Evolutionary conservation across 176 grass and related monocot species (phyloP), one percentile per base, ranked within the genome.

Genomic region (Guadua angustifolia): DNA sequence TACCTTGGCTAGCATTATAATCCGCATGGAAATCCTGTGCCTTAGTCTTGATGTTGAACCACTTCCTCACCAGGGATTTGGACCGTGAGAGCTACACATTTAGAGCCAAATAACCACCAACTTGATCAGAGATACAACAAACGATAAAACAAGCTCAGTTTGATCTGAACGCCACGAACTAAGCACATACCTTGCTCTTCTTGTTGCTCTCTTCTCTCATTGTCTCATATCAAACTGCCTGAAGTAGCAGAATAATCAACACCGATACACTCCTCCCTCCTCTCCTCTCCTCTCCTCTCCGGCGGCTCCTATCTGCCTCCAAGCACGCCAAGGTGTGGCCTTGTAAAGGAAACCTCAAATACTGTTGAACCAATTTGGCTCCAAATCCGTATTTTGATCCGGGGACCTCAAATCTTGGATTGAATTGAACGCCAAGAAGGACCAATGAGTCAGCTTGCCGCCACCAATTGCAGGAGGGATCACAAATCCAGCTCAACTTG

Each of bases 1-100:
- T 89, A 99, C 96, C 96, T 95, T 70, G 77, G 76, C 63, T 56
- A 26, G 78, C 92, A 81, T 81, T 63, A 62, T 68, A 77, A 75
- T 99, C 93, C 17, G 91, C 91, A 72, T 94, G 87, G 66, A 95
- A 95, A 29, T 99, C 97, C 16, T 95, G 85, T n/a, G 89, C 77
- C 79, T 96, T 95, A 25, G 44, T 86, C 86, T 89, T 95, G 84
- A 99, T 88, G 76, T 99, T 95, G 88, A 99, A 88, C 97, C 91
- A 95, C 87, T 99, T 99, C 87, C 89, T 88, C 38, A 95, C 93
- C 45, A 97, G 81, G 18, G 93, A 93, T 86, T 89, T 99, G 36
- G 97, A 99, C 96, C 96, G 95, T 10, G 96, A 99, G 29, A 95
- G 86, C 93, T 99, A 84, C 83, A 44, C 8, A 8, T 40, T 8